Evolutionary conservation across 495 filamentous ascomycete genomes (phyloP).

Genomic region (Bacidia gigantensis): DNA sequence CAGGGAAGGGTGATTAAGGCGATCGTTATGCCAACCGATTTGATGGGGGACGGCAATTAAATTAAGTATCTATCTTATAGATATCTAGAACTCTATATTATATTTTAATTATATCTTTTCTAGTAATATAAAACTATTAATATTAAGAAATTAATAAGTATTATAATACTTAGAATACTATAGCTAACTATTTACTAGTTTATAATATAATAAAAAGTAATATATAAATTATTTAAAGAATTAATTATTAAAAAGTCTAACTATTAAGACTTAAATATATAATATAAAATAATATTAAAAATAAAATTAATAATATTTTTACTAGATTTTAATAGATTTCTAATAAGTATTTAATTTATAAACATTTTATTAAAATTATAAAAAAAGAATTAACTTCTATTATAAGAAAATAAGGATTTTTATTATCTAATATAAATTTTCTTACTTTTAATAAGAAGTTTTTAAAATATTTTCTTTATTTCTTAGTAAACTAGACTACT

Average conservation of each 20-base stretch:
- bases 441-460: too few species aligned
- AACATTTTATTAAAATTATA: background rate
- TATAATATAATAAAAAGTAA: background rate
- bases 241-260: background rate
- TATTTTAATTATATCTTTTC: too few species aligned
- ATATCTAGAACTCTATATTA: too few species aligned
- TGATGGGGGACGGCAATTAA: too few species aligned
- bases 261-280: background rate
- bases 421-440: background rate
- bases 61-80: too few species aligned
- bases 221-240: background rate
- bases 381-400: background rate
- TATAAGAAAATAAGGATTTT: background rate
- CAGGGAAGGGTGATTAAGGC: slow-evolving; percentile 49
- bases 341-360: background rate
- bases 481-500: background rate
- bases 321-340: background rate
- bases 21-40: too few species aligned
- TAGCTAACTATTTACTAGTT: background rate
- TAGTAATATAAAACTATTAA: too few species aligned
- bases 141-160: too few species aligned
- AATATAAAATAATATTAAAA: background rate
- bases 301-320: slow-evolving; percentile 1
- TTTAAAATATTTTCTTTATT: background rate
- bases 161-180: too few species aligned